Conservation (phyloP, 2,329 filamentous ascomycete genomes). For the Stenocarpella maydis region DNA sequence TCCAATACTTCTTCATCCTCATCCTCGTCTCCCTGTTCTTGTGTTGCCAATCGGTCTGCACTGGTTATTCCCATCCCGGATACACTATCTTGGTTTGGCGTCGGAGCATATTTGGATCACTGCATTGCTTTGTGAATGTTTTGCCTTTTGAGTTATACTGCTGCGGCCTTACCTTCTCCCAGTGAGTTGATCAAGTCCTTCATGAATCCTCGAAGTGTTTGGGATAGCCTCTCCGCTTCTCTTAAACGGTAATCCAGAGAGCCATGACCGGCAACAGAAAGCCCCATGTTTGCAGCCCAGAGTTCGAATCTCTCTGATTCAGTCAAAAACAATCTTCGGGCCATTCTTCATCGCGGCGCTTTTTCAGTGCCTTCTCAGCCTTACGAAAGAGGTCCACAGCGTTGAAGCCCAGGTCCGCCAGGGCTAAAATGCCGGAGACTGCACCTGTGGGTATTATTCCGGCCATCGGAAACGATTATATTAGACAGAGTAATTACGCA, state of each 20-base stretch:
- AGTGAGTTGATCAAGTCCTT: slow-evolving; percentile 14
- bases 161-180: background rate
- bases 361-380: background rate
- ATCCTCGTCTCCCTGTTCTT: background rate
- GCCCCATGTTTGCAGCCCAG: slow-evolving; percentile 29
- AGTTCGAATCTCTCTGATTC: slow-evolving; percentile 24
- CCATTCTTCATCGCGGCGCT: background rate
- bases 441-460: background rate
- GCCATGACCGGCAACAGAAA: slow-evolving; percentile 24
- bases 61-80: background rate
- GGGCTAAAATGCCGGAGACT: background rate
- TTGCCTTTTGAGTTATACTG: no score
- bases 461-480: background rate
- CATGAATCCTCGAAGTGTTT: slow-evolving; percentile 15
- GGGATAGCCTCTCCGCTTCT: slow-evolving; percentile 6
- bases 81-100: background rate
- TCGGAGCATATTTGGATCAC: background rate
- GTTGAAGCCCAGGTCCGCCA: background rate
- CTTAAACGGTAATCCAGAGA: slow-evolving; percentile 25
- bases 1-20: background rate
- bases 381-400: background rate
- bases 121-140: background rate
- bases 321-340: background rate
- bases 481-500: background rate
- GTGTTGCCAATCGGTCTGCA: background rate